Conservation (phyloP, 2,329 filamentous ascomycete species). For the Talaromyces sp. region DNA sequence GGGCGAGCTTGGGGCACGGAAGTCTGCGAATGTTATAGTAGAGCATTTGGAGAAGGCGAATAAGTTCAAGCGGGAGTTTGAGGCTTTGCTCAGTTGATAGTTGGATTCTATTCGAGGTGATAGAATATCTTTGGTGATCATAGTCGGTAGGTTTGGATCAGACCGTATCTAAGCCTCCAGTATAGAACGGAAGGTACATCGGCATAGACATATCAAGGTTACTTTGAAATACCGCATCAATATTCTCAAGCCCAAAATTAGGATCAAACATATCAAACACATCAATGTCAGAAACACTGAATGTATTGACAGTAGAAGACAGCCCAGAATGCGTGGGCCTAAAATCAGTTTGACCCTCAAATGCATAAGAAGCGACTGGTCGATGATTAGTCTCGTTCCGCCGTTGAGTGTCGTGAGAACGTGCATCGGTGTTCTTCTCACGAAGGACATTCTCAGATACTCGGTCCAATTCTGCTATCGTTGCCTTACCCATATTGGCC, state of each 20-base stretch:
- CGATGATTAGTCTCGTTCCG: background rate
- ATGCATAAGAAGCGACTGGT: background rate
- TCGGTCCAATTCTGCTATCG: constrained; percentile 11
- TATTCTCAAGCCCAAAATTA: constrained; percentile 4
- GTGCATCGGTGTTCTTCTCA: background rate
- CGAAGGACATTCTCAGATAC: constrained; percentile 1
- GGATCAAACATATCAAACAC: constrained; percentile 16
- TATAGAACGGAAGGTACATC: background rate
- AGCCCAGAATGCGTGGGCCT: background rate
- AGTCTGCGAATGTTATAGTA: constrained; percentile 20
- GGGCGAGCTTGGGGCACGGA: constrained; percentile 23
- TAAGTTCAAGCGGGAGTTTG: constrained; percentile 9
- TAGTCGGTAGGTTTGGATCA: background rate
- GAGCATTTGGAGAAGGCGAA: constrained; percentile 1
- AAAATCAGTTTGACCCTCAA: background rate
- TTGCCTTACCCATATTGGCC: constrained; percentile 9
- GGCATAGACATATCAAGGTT: constrained; percentile 14
- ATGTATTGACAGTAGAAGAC: background rate
- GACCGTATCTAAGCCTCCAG: background rate
- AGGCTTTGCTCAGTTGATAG: constrained; percentile 3
- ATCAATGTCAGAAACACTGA: background rate
- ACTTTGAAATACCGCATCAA: constrained; percentile 13
- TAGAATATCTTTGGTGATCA: background rate
- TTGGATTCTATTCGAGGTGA: background rate
- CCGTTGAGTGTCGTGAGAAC: background rate